Percentiles rank a stretch among this genome's conserved stretches.
Evolutionary conservation across 352 stramenopile genomes (phyloP).

Genomic region (Phytophthora capsici): DNA sequence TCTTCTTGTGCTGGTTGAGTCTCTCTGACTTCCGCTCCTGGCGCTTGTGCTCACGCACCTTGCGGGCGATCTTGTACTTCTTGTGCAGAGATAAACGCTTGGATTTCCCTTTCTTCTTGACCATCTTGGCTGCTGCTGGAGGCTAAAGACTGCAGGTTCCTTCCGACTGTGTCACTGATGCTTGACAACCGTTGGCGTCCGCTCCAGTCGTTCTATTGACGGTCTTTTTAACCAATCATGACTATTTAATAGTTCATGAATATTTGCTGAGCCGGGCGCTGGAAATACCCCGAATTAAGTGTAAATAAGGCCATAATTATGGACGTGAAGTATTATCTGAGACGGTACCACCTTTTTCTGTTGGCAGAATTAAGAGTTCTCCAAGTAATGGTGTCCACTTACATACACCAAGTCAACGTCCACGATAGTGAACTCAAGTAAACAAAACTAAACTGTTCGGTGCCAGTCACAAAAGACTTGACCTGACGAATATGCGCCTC

Average conservation of each 20-base stretch:
- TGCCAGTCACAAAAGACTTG: not conserved
- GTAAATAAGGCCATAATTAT: no score
- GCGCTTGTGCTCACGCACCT: conserved; percentile 94
- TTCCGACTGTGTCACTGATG: conserved; percentile 1
- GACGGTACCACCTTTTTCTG: no score
- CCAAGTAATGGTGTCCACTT: conserved; percentile 16
- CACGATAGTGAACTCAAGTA: conserved; percentile 10
- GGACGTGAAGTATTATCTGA: no score
- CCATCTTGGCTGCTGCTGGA: conserved; percentile 74
- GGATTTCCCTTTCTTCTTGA: conserved; percentile 99
- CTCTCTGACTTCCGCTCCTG: conserved; percentile 94
- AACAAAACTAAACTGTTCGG: not conserved
- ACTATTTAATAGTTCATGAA: no score
- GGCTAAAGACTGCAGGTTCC: no score
- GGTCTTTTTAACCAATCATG: no score
- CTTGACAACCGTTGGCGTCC: conserved; percentile 16
- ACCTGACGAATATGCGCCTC: conserved; percentile 66
- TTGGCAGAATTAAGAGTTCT: conserved; percentile 12
- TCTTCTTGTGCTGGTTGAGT: conserved; percentile 91
- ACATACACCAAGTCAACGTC: conserved; percentile 19
- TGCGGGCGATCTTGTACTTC: conserved; percentile 98
- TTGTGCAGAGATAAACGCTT: conserved; percentile 98
- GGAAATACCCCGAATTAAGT: no score
- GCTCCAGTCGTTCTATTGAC: conserved; percentile 50
- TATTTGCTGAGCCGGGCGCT: no score